Evolutionary conservation across 202 grass and related monocot genomes (phyloP).

Genomic region (Brachypodium distachyon): DNA sequence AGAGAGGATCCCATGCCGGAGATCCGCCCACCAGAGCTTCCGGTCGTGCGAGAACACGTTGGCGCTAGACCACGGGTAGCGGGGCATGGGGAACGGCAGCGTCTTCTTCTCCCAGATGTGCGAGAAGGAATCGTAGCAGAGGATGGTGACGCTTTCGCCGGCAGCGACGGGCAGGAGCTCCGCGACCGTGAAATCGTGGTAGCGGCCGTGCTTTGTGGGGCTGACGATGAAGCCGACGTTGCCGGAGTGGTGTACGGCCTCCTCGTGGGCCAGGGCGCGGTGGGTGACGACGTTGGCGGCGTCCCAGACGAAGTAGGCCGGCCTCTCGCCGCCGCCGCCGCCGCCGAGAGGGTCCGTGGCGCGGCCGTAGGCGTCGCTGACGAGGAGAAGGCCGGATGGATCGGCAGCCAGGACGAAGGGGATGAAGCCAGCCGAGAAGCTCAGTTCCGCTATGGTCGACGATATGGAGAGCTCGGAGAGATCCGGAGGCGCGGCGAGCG

Average conservation of each 20-base stretch:
- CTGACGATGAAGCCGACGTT: background rate
- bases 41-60: background rate
- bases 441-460: background rate
- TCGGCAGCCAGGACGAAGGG: background rate
- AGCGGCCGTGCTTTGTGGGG: background rate
- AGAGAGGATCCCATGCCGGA: background rate
- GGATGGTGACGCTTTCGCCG: background rate
- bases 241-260: background rate
- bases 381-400: background rate
- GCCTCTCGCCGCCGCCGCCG: background rate
- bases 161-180: background rate
- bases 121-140: background rate
- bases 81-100: background rate
- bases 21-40: background rate
- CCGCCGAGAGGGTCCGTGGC: background rate
- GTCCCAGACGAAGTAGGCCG: background rate
- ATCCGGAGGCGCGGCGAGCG: background rate
- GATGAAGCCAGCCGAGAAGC: background rate
- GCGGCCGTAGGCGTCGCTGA: background rate
- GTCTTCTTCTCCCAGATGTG: background rate
- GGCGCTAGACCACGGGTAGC: background rate
- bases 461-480: background rate
- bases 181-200: background rate
- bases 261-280: background rate
- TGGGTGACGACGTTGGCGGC: background rate